A percentile compares a stretch with the other conserved stretches of the same genome.
Evolutionary conservation across 2,329 filamentous ascomycete genomes (phyloP).

Genomic region (Eurotiales sp.): DNA sequence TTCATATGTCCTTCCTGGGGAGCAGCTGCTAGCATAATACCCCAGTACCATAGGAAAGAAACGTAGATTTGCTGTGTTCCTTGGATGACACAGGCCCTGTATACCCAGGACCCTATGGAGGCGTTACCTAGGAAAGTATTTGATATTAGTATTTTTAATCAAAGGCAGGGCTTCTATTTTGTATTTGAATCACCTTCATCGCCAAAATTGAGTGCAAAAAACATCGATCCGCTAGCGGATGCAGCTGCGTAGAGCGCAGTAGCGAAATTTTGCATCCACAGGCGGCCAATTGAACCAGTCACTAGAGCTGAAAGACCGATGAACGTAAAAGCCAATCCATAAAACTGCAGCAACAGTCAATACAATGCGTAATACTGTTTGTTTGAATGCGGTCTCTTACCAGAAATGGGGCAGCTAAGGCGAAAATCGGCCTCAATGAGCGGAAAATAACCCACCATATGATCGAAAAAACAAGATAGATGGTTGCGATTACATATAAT

Average conservation of each 20-base stretch:
- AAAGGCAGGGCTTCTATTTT: not conserved
- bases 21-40: slow-evolving; percentile 34
- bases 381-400: not conserved
- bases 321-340: slow-evolving; percentile 28
- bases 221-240: slow-evolving; percentile 56
- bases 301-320: slow-evolving; percentile 49
- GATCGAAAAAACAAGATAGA: slow-evolving; percentile 52
- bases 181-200: slow-evolving; percentile 49
- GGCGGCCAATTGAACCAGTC: slow-evolving; percentile 28
- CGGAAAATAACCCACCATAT: slow-evolving; percentile 59
- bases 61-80: slow-evolving; percentile 61
- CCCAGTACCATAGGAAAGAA: slow-evolving; percentile 60
- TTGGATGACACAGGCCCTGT: slow-evolving; percentile 58
- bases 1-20: slow-evolving; percentile 8
- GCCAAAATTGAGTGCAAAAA: slow-evolving; percentile 61
- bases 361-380: not conserved
- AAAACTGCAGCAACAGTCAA: slow-evolving; percentile 35
- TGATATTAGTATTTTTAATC: not conserved
- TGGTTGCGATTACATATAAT: slow-evolving; percentile 53
- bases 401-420: slow-evolving; percentile 53
- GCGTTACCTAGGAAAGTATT: slow-evolving; percentile 34
- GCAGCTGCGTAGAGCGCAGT: slow-evolving; percentile 57
- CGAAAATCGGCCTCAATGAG: slow-evolving; percentile 48
- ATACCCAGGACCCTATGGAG: slow-evolving; percentile 57
- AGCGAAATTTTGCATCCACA: slow-evolving; percentile 54